Conservation (phyloP, 768 basidiomycete genomes). For the Russula vinacea region DNA sequence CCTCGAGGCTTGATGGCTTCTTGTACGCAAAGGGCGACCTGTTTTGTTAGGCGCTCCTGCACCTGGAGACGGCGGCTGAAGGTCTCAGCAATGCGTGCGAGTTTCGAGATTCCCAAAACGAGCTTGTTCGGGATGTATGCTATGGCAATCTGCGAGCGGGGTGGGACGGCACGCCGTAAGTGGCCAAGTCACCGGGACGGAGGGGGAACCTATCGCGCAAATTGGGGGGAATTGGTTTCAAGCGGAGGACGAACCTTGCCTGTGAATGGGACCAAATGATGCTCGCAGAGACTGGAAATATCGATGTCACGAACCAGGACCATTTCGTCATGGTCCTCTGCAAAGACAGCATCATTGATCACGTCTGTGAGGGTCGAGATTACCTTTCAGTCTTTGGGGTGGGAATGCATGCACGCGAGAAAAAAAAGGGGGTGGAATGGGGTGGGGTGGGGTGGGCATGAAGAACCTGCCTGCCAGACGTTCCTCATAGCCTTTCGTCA, state of each 20-base stretch:
- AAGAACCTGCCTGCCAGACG: conserved; percentile 81
- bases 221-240: conserved; percentile 9
- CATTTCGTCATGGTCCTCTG: conserved; percentile 99
- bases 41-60: conserved; percentile 95
- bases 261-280: conserved; percentile 96
- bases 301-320: conserved; percentile 97
- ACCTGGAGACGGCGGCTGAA: conserved; percentile 91
- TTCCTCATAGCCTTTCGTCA: conserved; percentile 99
- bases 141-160: conserved; percentile 76
- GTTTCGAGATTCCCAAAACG: conserved; percentile 28
- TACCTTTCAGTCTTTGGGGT: conserved; percentile 13
- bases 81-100: conserved; percentile 28
- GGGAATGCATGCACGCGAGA: neutral
- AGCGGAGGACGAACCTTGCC: conserved; percentile 68
- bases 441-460: neutral
- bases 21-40: conserved; percentile 96
- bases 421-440: conserved; percentile 23
- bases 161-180: conserved; percentile 17
- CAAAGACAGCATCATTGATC: conserved; percentile 97
- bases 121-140: conserved; percentile 40
- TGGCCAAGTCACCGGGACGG: conserved; percentile 24
- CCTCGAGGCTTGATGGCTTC: conserved; percentile 97
- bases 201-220: neutral
- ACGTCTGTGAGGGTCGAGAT: conserved; percentile 58
- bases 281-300: conserved; percentile 95